A percentile compares a stretch with the other conserved stretches of the same genome.
phyloP scores from a whole-genome alignment of 2,329 filamentous ascomycete genomes.

The Penicillium crustosum region DNA sequence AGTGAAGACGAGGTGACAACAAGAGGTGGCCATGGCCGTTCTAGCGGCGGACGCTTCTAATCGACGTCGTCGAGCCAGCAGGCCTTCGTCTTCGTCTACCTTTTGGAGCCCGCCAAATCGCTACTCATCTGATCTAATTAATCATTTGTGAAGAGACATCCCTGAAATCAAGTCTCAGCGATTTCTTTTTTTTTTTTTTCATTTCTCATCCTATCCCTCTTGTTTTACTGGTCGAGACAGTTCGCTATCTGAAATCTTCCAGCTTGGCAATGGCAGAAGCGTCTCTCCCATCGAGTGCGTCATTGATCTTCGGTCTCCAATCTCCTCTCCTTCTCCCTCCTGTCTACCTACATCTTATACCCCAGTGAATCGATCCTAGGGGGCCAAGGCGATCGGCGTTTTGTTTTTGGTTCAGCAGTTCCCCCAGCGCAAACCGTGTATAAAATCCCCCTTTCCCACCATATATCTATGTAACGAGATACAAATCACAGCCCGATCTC shows the following conservation, averaged over 20 bases:
- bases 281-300: not conserved
- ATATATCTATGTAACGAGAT: constrained; percentile 20
- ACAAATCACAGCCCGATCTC: not conserved
- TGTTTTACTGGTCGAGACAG: not conserved
- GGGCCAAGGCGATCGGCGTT: constrained; percentile 20
- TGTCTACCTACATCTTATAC: constrained; percentile 27
- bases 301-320: constrained; percentile 4
- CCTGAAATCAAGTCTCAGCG: not conserved
- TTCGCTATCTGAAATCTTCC: not conserved
- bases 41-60: constrained; percentile 36
- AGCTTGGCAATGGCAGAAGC: not conserved
- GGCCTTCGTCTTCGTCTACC: not conserved
- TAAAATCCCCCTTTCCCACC: constrained; percentile 16
- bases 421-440: constrained; percentile 16
- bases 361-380: constrained; percentile 23
- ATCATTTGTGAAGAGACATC: not conserved
- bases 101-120: not conserved
- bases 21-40: constrained; percentile 23
- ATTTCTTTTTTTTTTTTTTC: not conserved
- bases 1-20: constrained; percentile 38
- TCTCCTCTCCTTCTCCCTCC: constrained; percentile 18
- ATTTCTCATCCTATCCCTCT: not conserved
- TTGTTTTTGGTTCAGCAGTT: constrained; percentile 5
- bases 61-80: not conserved
- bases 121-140: not conserved